phyloP scores from a whole-genome alignment of 1,139 yeast species.

The Hyphopichia buzzinii region DNA sequence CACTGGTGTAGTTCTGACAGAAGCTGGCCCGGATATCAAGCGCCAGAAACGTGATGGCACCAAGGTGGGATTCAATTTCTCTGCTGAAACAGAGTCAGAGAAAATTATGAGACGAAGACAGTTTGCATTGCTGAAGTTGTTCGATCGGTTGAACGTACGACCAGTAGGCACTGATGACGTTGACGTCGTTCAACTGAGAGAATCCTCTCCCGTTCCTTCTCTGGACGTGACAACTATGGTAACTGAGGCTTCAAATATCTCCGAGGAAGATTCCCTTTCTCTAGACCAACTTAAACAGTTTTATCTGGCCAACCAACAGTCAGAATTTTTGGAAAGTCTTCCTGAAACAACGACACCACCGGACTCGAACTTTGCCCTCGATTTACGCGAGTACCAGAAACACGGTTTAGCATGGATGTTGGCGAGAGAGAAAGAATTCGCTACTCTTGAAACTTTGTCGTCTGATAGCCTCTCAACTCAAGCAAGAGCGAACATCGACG shows the following conservation, averaged over 20 bases:
- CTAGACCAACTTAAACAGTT: slow-evolving; percentile 75
- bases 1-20: slow-evolving; percentile 5
- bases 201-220: not conserved
- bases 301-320: slow-evolving; percentile 63
- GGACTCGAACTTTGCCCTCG: slow-evolving; percentile 48
- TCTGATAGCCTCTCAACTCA: slow-evolving; percentile 25
- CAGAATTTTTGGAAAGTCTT: slow-evolving; percentile 47
- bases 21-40: slow-evolving; percentile 3
- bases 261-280: slow-evolving; percentile 31
- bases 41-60: slow-evolving; percentile 14
- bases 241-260: not conserved
- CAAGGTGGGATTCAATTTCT: slow-evolving; percentile 19
- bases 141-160: slow-evolving; percentile 40
- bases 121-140: slow-evolving; percentile 54
- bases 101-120: slow-evolving; percentile 52
- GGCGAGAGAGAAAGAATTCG: slow-evolving; percentile 56
- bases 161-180: slow-evolving; percentile 11
- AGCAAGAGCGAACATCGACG: slow-evolving; percentile 23
- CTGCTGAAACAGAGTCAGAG: slow-evolving; percentile 57
- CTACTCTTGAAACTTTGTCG: slow-evolving; percentile 32
- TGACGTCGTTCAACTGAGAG: not conserved
- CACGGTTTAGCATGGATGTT: slow-evolving; percentile 87
- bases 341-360: slow-evolving; percentile 67
- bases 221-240: not conserved
- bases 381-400: slow-evolving; percentile 68